Conservation (phyloP, 2,329 filamentous ascomycete genomes). For the Curvularia sp. region DNA sequence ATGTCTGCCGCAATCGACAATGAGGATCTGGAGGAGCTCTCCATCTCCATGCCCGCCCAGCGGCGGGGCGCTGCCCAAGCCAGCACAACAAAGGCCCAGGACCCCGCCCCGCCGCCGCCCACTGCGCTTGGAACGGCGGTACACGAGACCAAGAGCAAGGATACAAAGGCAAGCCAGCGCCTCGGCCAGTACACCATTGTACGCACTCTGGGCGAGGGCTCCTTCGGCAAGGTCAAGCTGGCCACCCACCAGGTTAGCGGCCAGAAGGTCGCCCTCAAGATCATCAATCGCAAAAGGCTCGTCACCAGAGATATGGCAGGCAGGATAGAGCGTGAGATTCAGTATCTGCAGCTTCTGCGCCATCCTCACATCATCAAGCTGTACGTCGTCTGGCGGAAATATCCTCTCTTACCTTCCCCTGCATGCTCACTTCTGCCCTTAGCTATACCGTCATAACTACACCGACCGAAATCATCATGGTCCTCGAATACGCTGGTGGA, state of each 20-base stretch:
- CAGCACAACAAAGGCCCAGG: constrained; percentile 46
- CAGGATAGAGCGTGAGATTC: constrained; percentile 95
- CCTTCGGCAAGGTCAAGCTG: constrained; percentile 98
- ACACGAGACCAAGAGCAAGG: constrained; percentile 55
- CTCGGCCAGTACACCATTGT: constrained; percentile 92
- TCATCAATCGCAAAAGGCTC: constrained; percentile 94
- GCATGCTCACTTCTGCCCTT: constrained; percentile 18
- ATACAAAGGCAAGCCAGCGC: constrained; percentile 75
- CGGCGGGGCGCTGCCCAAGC: constrained; percentile 55
- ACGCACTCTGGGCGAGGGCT: constrained; percentile 91
- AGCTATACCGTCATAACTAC: constrained; percentile 98
- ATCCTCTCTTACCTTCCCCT: background rate
- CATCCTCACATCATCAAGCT: constrained; percentile 99
- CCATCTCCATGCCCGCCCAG: constrained; percentile 74
- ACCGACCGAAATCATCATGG: constrained; percentile 95
- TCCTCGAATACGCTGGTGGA: constrained; percentile 94
- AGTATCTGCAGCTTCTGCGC: constrained; percentile 92
- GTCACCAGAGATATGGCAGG: constrained; percentile 98
- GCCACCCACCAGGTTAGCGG: constrained; percentile 90
- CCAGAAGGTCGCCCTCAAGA: constrained; percentile 96
- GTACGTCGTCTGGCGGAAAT: constrained; percentile 59
- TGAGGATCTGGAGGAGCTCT: constrained; percentile 71
- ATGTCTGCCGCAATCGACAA: constrained; percentile 69
- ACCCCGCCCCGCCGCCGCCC: constrained; percentile 42
- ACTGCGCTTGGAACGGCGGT: constrained; percentile 33